Evolutionary conservation across 208 protist genomes (phyloP), one percentile per base, ranked within the genome.

Genomic region (Crithidia mellificae): DNA sequence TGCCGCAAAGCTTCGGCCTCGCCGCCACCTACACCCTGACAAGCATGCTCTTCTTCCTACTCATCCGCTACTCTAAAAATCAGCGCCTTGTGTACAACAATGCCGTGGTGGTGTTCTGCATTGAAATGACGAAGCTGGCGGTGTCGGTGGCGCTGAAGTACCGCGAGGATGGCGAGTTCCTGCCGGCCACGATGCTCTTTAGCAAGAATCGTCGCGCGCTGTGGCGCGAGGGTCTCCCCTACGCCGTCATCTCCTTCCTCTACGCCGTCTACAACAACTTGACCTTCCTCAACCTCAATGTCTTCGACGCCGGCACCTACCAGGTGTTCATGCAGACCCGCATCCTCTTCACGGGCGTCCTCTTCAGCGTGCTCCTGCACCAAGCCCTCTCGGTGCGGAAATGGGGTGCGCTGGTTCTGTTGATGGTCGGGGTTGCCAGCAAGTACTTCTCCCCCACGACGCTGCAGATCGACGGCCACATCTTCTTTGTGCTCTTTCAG

Each of bases 201-300:
- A 71, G 63, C 15, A 14, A 15, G 3, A 4, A 74, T 19, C 64
- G 80, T 0, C 12, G 59, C 9, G 65, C 57, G 36, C 36, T 85
- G 27, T 93, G 82, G 83, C 53, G 59, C 15, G 68, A 68, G 14
- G 79, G 87, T 22, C 32, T 82, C 4, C 41, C 71, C 12, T 92
- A 87, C 63, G 55, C 80, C 12, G 49, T 90, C 0, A 77, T 84
- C 1, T 74, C 88, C 6, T 50, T 88, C 19, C 63, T 90, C n/a
- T 95, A 95, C 68, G 81, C 80, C 6, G 63, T 95, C 15, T 92
- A 92, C 73, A 90, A 95, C 77, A 94, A 94, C 70, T 19, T 95
- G 20, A 91, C 84, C 2, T 95, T 87, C 59, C 54, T 81, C 51
- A 93, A 89, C 61, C 68, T 95, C 0, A 51, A 62, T 25, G 46